These are phyloP conservation scores for Alternaria panax DNA, from an alignment of 2,329 filamentous ascomycete species.

Conservation along the genomic window DNA sequence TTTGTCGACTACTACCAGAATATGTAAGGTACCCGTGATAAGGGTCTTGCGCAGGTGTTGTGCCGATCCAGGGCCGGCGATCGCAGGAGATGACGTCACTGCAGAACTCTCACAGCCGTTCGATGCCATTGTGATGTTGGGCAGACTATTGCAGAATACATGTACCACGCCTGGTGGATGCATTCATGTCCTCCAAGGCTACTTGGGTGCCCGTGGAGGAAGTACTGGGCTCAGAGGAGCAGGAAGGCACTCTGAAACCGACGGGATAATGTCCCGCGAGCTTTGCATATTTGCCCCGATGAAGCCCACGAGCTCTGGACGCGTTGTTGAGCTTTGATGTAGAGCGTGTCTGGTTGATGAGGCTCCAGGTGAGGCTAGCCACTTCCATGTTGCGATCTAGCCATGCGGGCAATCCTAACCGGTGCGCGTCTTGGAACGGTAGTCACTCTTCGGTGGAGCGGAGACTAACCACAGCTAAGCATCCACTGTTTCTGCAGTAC, in stretches of 20 bases:
- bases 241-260: neutral
- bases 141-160: neutral
- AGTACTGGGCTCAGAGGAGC: neutral
- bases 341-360: slow-evolving; percentile 13
- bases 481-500: slow-evolving; percentile 28
- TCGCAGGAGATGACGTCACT: slow-evolving; percentile 7
- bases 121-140: neutral
- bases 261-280: neutral
- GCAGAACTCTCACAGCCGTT: neutral
- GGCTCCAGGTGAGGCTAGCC: slow-evolving; percentile 6
- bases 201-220: neutral
- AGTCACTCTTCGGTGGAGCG: slow-evolving; percentile 27
- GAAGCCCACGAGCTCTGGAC: neutral
- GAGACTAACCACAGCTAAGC: slow-evolving; percentile 21
- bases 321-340: slow-evolving; percentile 1
- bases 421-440: slow-evolving; percentile 5
- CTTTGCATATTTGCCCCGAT: neutral
- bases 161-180: neutral
- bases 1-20: neutral
- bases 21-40: slow-evolving; percentile 4
- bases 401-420: slow-evolving; percentile 19
- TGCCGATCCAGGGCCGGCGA: neutral
- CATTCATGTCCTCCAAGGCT: neutral
- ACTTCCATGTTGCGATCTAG: slow-evolving; percentile 12
- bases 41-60: slow-evolving; percentile 1